Percentiles rank a stretch among this genome's conserved stretches.
phyloP scores from a whole-genome alignment of 192 early-diverging fungal genomes.

The Linnemannia hyalina region DNA sequence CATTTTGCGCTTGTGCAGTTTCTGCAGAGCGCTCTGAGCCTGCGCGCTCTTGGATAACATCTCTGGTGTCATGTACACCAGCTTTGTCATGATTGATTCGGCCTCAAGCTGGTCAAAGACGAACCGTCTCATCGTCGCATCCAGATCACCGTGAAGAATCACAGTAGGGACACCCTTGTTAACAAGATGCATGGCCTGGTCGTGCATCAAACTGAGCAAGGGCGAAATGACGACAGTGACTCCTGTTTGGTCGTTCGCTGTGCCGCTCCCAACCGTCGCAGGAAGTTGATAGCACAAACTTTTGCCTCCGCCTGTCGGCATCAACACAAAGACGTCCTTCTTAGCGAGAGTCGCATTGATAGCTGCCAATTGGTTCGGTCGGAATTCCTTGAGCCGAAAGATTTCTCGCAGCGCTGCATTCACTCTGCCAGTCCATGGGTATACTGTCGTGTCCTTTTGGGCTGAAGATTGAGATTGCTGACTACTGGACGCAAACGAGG shows the following conservation, averaged over 20 bases:
- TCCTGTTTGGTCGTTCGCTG: slow-evolving; percentile 70
- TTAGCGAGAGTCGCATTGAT: slow-evolving; percentile 89
- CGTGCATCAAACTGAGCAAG: slow-evolving; percentile 93
- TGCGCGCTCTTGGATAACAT: slow-evolving; percentile 78
- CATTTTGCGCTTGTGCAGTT: slow-evolving; percentile 68
- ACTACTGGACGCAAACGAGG: neutral
- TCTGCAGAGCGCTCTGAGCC: slow-evolving; percentile 67
- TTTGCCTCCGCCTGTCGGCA: slow-evolving; percentile 98
- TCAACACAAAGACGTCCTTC: slow-evolving; percentile 92
- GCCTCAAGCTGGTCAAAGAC: slow-evolving; percentile 71
- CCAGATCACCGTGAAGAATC: slow-evolving; percentile 72
- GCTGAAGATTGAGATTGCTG: slow-evolving; percentile 9
- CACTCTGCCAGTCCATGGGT: slow-evolving; percentile 83
- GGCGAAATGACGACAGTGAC: slow-evolving; percentile 94
- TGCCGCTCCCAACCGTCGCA: slow-evolving; percentile 66
- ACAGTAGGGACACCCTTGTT: slow-evolving; percentile 73
- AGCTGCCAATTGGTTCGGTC: slow-evolving; percentile 87
- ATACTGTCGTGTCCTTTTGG: slow-evolving; percentile 19
- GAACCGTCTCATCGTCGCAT: slow-evolving; percentile 61
- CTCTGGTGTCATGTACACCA: slow-evolving; percentile 93
- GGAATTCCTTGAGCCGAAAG: slow-evolving; percentile 84
- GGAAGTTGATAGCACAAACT: slow-evolving; percentile 95
- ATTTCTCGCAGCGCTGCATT: slow-evolving; percentile 71
- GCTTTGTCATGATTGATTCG: slow-evolving; percentile 62
- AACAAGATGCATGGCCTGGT: slow-evolving; percentile 87